Conservation (phyloP, 371 early-diverging fungal genomes). For the Actinomortierella wolfii region DNA sequence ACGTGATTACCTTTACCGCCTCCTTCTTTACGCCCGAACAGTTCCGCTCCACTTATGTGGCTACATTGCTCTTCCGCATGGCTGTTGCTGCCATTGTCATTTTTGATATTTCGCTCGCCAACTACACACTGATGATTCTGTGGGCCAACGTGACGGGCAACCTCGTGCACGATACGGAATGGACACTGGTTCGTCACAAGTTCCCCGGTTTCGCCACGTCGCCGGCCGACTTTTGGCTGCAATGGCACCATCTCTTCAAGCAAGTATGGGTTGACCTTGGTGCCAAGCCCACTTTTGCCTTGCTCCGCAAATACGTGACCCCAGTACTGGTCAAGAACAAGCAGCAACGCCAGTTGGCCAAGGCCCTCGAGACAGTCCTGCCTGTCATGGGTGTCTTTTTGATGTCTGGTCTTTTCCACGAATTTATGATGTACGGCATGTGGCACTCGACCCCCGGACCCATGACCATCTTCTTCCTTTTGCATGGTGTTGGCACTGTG, state of each 20-base stretch:
- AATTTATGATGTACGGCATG: conserved; percentile 33
- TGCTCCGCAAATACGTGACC: conserved; percentile 28
- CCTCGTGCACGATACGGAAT: conserved; percentile 37
- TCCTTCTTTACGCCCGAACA: conserved; percentile 31
- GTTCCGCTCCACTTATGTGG: conserved; percentile 13
- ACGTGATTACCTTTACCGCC: conserved; percentile 19
- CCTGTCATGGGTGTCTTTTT: conserved; percentile 44
- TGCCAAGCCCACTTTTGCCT: conserved; percentile 25
- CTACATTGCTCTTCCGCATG: conserved; percentile 7
- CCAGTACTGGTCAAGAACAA: background rate
- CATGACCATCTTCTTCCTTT: conserved; percentile 42
- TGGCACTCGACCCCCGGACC: conserved; percentile 27
- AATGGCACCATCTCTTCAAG: conserved; percentile 44
- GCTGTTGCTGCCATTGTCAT: conserved; percentile 24
- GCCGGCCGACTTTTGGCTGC: conserved; percentile 39
- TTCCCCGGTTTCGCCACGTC: conserved; percentile 45
- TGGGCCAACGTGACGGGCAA: conserved; percentile 31
- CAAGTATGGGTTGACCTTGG: conserved; percentile 44
- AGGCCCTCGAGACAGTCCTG: conserved; percentile 15
- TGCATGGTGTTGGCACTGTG: conserved; percentile 39
- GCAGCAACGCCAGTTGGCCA: conserved; percentile 4
- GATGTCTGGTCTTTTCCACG: conserved; percentile 45
- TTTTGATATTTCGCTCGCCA: conserved; percentile 38
- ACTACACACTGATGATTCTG: conserved; percentile 43
- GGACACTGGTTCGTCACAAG: conserved; percentile 39